Percentiles rank a stretch among this genome's conserved stretches.
These are phyloP conservation scores for Globisporangium iwayamae DNA, from an alignment of 352 stramenopile species.

Conservation along the genomic window DNA sequence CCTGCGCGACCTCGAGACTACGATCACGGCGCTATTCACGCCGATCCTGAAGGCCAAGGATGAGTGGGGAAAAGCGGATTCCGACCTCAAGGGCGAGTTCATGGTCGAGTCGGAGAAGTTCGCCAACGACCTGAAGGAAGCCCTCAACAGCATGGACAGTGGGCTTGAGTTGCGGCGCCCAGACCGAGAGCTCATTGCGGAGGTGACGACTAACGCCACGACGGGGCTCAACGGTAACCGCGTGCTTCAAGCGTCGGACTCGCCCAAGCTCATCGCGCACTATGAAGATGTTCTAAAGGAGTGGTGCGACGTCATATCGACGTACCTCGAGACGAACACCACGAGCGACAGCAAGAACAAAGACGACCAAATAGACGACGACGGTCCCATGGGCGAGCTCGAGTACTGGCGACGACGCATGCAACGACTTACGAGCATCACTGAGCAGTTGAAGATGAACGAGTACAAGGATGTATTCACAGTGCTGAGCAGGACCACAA, in stretches of 20 bases:
- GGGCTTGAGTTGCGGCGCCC: conserved; percentile 91
- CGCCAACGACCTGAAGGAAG: conserved; percentile 91
- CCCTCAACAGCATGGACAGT: conserved; percentile 93
- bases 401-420: conserved; percentile 96
- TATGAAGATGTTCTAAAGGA: conserved; percentile 96
- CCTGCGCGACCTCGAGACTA: conserved; percentile 74
- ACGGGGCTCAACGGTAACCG: conserved; percentile 38
- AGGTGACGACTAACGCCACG: conserved; percentile 43
- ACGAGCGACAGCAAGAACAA: conserved; percentile 57
- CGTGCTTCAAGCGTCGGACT: conserved; percentile 76
- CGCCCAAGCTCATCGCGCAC: conserved; percentile 88
- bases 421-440: conserved; percentile 98
- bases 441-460: conserved; percentile 97
- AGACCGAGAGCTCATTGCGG: conserved; percentile 68
- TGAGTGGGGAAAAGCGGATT: conserved; percentile 95
- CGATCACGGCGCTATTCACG: conserved; percentile 84
- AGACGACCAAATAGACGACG: conserved; percentile 76
- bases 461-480: conserved; percentile 95
- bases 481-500: conserved; percentile 84
- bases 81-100: conserved; percentile 91
- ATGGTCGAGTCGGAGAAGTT: conserved; percentile 95
- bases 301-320: conserved; percentile 96
- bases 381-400: conserved; percentile 95
- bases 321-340: conserved; percentile 90
- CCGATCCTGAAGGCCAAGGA: conserved; percentile 91